phyloP scores from a whole-genome alignment of 768 basidiomycete genomes.

The Hygrophoropsis aurantiaca region DNA sequence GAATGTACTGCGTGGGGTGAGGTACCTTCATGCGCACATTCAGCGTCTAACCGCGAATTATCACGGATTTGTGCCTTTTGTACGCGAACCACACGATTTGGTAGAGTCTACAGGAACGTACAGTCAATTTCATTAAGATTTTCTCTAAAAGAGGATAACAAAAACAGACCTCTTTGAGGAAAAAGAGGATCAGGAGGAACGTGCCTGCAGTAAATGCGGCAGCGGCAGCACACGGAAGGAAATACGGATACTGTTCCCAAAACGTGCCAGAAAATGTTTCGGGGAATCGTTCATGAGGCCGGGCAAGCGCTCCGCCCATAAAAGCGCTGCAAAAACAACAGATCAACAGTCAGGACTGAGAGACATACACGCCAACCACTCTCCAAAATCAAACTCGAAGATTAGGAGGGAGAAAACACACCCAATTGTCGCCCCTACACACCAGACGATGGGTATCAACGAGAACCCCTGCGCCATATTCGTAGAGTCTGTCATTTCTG shows the following conservation, averaged over 20 bases:
- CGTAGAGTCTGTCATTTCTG: constrained; percentile 30
- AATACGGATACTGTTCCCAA: constrained; percentile 54
- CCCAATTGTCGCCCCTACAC: constrained; percentile 35
- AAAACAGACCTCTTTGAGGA: constrained; percentile 52
- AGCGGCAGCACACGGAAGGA: constrained; percentile 63
- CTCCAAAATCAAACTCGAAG: constrained; percentile 27
- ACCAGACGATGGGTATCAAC: constrained; percentile 27
- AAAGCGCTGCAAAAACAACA: constrained; percentile 41
- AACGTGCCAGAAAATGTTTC: constrained; percentile 45
- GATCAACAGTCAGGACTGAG: constrained; percentile 9
- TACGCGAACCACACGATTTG: too few relatives aligned
- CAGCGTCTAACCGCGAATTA: too few relatives aligned
- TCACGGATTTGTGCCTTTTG: too few relatives aligned
- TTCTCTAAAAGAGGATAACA: too few relatives aligned
- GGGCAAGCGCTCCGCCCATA: constrained; percentile 54
- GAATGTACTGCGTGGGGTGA: too few relatives aligned
- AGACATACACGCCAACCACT: constrained; percentile 32
- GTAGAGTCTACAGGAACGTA: too few relatives aligned
- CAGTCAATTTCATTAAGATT: too few relatives aligned
- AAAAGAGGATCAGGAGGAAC: constrained; percentile 40
- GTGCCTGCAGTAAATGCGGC: constrained; percentile 50
- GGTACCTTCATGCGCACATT: too few relatives aligned
- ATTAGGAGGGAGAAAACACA: constrained; percentile 26
- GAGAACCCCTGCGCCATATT: constrained; percentile 25
- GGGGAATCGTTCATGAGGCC: constrained; percentile 55